Percentiles rank a stretch among this genome's conserved stretches.
These are phyloP conservation scores for Phalaenopsis aphrodite DNA, from an alignment of 106 monocot species.

Conservation along the genomic window DNA sequence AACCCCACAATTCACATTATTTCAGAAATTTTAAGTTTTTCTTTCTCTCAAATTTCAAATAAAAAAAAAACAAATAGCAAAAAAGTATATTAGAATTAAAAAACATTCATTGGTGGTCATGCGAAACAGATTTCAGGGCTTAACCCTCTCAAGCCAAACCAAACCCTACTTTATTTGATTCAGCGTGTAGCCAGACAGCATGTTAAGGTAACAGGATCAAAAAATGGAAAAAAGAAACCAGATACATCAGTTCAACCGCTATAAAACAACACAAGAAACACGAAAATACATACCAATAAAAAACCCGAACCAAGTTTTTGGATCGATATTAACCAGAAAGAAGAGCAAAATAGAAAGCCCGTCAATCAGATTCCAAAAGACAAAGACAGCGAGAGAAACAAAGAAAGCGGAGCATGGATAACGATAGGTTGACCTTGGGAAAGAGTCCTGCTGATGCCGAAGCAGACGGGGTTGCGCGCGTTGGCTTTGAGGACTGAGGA, in stretches of 20 bases:
- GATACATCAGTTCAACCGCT: neutral
- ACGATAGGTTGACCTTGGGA: conserved; percentile 43
- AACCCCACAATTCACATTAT: neutral
- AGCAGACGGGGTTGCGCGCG: conserved; percentile 51
- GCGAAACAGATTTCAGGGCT: neutral
- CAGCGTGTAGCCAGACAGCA: neutral
- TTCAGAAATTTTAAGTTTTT: neutral
- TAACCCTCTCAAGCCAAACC: neutral
- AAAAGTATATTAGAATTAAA: too few relatives aligned
- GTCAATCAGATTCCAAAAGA: neutral
- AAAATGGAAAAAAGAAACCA: too few relatives aligned
- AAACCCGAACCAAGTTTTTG: neutral
- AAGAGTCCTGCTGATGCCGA: conserved; percentile 65
- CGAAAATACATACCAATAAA: neutral
- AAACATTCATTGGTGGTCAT: too few relatives aligned
- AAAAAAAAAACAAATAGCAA: too few relatives aligned
- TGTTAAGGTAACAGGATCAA: neutral
- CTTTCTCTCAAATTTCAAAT: too few relatives aligned
- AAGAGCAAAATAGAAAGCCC: neutral
- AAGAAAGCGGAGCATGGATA: neutral
- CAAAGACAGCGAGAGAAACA: neutral
- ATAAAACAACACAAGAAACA: neutral
- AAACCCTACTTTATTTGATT: neutral
- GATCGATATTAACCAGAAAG: neutral
- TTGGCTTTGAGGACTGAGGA: conserved; percentile 58